Percentiles rank a stretch among this genome's conserved stretches.
Conservation (phyloP, 2,329 filamentous ascomycete species). For the Westerdykella ornata region DNA sequence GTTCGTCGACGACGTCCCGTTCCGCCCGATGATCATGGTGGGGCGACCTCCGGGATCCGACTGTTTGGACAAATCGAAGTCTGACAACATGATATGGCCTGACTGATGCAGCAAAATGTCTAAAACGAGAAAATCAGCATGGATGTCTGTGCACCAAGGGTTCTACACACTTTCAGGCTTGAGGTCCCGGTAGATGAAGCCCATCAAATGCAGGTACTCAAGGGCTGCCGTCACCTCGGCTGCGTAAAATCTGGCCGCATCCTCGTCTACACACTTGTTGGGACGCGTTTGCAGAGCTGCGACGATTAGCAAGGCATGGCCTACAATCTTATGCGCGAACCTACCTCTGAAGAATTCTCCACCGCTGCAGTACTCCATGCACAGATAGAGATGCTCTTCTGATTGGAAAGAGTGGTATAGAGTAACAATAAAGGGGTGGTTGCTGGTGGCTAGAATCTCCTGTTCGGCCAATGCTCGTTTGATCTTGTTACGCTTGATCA, state of each 20-base stretch:
- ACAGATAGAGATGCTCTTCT: conserved; percentile 96
- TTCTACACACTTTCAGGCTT: conserved; percentile 82
- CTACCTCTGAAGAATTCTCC: conserved; percentile 86
- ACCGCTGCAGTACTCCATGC: conserved; percentile 99
- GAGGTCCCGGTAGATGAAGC: conserved; percentile 95
- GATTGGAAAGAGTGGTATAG: conserved; percentile 99
- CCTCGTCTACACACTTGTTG: conserved; percentile 94
- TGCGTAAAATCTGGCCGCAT: conserved; percentile 94
- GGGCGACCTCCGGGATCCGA: conserved; percentile 92
- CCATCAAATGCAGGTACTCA: conserved; percentile 97
- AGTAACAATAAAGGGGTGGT: conserved; percentile 98
- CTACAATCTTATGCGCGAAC: conserved; percentile 7
- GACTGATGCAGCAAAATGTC: conserved; percentile 97
- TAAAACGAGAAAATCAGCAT: conserved; percentile 47
- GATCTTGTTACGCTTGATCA: conserved; percentile 99
- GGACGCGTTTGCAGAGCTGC: conserved; percentile 84
- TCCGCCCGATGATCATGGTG: conserved; percentile 87
- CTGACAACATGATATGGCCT: conserved; percentile 99
- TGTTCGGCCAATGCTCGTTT: conserved; percentile 96
- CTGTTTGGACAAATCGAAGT: conserved; percentile 97
- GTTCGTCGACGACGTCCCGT: conserved; percentile 76
- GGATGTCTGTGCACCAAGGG: neutral
- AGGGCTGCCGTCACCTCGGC: conserved; percentile 94
- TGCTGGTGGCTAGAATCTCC: conserved; percentile 95
- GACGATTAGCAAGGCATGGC: conserved; percentile 9